Conservation (phyloP, 1,284 basidiomycete genomes). For the Thecaphora frezii region DNA sequence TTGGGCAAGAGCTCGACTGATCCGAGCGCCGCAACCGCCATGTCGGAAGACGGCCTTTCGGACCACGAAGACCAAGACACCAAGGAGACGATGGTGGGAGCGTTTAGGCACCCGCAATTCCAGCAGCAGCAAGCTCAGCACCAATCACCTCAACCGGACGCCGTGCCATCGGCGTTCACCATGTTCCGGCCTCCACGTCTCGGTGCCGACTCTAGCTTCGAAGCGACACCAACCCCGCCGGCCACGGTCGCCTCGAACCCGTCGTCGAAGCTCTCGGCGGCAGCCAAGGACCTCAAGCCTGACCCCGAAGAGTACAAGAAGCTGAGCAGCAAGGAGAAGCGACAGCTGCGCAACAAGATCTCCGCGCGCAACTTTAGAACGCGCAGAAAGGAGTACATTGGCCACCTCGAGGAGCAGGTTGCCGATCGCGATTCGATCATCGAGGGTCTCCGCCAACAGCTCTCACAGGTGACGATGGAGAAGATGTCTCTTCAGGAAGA, state of each 20-base stretch:
- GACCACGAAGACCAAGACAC: slow-evolving; percentile 27
- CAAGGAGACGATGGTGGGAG: slow-evolving; percentile 3
- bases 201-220: too few relatives aligned
- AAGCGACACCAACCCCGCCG: not conserved
- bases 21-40: slow-evolving; percentile 14
- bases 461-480: slow-evolving; percentile 76
- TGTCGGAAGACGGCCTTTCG: slow-evolving; percentile 35
- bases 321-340: slow-evolving; percentile 91
- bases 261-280: slow-evolving; percentile 30
- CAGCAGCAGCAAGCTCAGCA: too few relatives aligned
- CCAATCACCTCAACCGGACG: too few relatives aligned
- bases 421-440: slow-evolving; percentile 88
- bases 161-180: too few relatives aligned
- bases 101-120: too few relatives aligned
- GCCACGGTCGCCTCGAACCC: slow-evolving; percentile 1
- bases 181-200: too few relatives aligned
- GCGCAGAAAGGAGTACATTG: slow-evolving; percentile 90
- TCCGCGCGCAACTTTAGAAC: slow-evolving; percentile 91
- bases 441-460: slow-evolving; percentile 80
- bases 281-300: slow-evolving; percentile 61
- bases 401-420: slow-evolving; percentile 88
- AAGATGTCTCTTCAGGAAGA: slow-evolving; percentile 72
- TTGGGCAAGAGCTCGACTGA: not conserved
- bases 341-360: slow-evolving; percentile 95
- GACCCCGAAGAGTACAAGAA: slow-evolving; percentile 92